A percentile compares a stretch with the other conserved stretches of the same genome.
Conservation (phyloP, 352 stramenopile genomes). For the Pythium sukuiense region DNA sequence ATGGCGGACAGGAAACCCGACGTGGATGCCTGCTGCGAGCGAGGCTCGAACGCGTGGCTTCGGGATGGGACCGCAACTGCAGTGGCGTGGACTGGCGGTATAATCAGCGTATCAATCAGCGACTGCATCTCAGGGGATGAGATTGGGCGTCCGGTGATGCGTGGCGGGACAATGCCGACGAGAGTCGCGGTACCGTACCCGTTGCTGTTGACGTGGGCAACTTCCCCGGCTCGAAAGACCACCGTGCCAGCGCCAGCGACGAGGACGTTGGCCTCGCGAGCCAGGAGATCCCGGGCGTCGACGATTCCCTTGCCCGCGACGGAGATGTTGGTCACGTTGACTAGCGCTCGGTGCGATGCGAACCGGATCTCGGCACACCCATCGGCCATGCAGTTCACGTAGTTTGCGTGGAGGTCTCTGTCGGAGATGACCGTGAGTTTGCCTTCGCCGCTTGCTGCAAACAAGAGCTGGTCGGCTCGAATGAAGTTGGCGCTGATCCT, state of each 20-base stretch:
- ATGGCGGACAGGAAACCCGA: conserved; percentile 9
- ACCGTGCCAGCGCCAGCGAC: conserved; percentile 2
- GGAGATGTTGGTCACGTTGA: background rate
- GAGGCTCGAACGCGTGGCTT: background rate
- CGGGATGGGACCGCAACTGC: conserved; percentile 7
- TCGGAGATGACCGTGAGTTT: background rate
- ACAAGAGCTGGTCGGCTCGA: background rate
- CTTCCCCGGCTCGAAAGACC: conserved; percentile 13
- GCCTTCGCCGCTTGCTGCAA: conserved; percentile 3
- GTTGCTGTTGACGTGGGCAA: background rate
- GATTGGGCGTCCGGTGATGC: conserved; percentile 7
- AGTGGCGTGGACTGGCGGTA: background rate
- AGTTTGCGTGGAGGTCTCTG: background rate
- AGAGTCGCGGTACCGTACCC: conserved; percentile 18
- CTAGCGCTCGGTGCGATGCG: conserved; percentile 5
- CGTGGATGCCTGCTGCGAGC: background rate
- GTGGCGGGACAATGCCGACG: conserved; percentile 2
- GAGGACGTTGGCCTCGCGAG: conserved; percentile 14
- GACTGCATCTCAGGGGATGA: conserved; percentile 2
- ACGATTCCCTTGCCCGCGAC: conserved; percentile 14
- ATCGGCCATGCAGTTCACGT: conserved; percentile 1
- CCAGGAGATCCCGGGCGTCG: conserved; percentile 11
- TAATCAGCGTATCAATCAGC: conserved; percentile 8
- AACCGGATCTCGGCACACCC: background rate
- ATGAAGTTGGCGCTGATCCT: conserved; percentile 9